Evolutionary conservation across 345 rosid species (phyloP).

Genomic region (Adansonia digitata): DNA sequence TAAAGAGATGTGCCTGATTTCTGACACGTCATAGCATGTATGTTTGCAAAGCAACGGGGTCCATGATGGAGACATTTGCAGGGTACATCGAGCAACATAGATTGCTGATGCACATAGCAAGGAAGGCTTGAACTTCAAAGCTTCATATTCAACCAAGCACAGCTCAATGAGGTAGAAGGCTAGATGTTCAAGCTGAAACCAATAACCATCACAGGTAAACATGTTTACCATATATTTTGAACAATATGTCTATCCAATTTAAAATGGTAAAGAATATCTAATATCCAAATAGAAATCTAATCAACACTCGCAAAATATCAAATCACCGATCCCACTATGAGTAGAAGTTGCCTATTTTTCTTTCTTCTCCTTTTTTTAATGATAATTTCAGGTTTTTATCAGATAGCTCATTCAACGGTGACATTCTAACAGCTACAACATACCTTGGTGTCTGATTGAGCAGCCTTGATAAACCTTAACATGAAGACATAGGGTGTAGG

Average conservation of each 20-base stretch:
- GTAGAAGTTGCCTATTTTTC: neutral
- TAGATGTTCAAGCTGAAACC: slow-evolving; percentile 69
- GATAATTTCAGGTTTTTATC: neutral
- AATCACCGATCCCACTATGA: neutral
- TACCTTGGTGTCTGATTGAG: slow-evolving; percentile 75
- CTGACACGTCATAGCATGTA: slow-evolving; percentile 50
- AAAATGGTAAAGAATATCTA: neutral
- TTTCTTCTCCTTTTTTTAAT: neutral
- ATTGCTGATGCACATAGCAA: slow-evolving; percentile 89
- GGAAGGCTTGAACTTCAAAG: slow-evolving; percentile 70
- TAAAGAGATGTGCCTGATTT: slow-evolving; percentile 46
- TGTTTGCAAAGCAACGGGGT: slow-evolving; percentile 61
- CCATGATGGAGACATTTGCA: slow-evolving; percentile 67
- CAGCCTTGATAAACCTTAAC: slow-evolving; percentile 93
- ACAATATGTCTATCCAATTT: neutral
- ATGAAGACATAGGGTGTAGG: slow-evolving; percentile 92
- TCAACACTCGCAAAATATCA: neutral
- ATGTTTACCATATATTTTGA: slow-evolving; percentile 1
- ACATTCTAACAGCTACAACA: slow-evolving; percentile 5
- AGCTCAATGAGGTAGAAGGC: slow-evolving; percentile 83
- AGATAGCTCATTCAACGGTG: neutral
- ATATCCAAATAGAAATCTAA: neutral
- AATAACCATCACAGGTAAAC: neutral
- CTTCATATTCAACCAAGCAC: slow-evolving; percentile 76
- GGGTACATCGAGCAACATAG: slow-evolving; percentile 70